A percentile compares a stretch with the other conserved stretches of the same genome.
Conservation (phyloP, 2,329 filamentous ascomycete genomes). For the Botrytis pseudocinerea region DNA sequence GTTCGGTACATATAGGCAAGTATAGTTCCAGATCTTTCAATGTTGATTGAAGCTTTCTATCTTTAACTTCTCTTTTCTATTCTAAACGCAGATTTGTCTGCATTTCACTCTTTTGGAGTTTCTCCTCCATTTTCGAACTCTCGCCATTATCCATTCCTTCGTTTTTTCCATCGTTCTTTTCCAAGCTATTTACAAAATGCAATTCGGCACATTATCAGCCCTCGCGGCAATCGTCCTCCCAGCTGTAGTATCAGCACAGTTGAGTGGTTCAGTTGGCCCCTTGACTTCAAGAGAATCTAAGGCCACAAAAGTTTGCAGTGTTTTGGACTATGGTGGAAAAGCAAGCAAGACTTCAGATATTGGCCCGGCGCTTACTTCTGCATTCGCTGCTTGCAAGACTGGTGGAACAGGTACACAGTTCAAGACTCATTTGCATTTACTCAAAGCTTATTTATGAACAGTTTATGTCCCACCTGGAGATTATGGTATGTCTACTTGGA, state of each 20-base stretch:
- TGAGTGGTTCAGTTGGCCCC: slow-evolving; percentile 48
- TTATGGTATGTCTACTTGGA: slow-evolving; percentile 52
- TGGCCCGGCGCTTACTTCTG: slow-evolving; percentile 49
- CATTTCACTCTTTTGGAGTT: slow-evolving; percentile 18
- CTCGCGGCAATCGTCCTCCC: slow-evolving; percentile 29
- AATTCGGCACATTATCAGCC: slow-evolving; percentile 23
- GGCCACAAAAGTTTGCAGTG: slow-evolving; percentile 50
- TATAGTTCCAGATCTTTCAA: background rate
- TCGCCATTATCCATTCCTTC: slow-evolving; percentile 13
- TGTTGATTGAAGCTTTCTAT: background rate
- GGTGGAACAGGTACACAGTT: slow-evolving; percentile 47
- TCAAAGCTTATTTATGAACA: slow-evolving; percentile 12
- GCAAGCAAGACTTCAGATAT: slow-evolving; percentile 55
- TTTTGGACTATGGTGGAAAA: slow-evolving; percentile 53
- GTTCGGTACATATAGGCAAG: background rate
- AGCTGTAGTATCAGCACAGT: slow-evolving; percentile 41
- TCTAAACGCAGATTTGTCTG: slow-evolving; percentile 12
- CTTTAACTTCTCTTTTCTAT: slow-evolving; percentile 10
- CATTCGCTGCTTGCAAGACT: slow-evolving; percentile 52
- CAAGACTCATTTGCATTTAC: background rate
- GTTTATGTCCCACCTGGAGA: slow-evolving; percentile 41
- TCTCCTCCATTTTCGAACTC: background rate
- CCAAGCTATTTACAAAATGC: slow-evolving; percentile 27
- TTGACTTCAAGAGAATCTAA: slow-evolving; percentile 47
- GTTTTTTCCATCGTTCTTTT: background rate